Base-by-base conservation (phyloP, 208 protist species). In the Strigomonas oncopelti region DNA sequence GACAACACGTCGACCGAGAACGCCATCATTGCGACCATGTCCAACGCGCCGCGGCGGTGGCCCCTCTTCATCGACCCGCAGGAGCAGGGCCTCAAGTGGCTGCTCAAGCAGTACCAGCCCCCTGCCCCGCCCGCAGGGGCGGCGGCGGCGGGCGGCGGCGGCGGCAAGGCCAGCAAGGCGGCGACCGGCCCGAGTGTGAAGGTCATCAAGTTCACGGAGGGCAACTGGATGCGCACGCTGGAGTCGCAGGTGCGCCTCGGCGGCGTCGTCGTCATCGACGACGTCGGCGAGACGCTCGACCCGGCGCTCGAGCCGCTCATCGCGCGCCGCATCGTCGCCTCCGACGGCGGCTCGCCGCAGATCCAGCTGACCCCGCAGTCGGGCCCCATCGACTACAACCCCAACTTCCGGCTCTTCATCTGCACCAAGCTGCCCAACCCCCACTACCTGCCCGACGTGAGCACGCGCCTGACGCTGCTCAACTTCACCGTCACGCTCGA, bases 401-500 rank as follows among this genome's bases (percentile, higher is more conserved):
- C 90, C 56, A 90, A 85, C 74, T 97, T 98, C 78, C 73, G 88
- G 29, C 85, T 98, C 46, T 97, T 98, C 67, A 81, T 99, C 13
- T 98, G 95, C 69, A 98, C 96, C 5, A 97, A 97, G 80, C 77
- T 99, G 61, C 80, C 92, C 25, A 99, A 98, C 78, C 97, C 97
- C 54, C 82, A 94, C 61, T 98, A 98, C 72, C 72, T 97, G 38
- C 97, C 97, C 9, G 96, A 99, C 67, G 89, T 98, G 46, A 97
- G 92, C 80, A 97, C 96, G 25, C 97, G 97, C 65, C 88, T 98
- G 11, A 95, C 93, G 28, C 70, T 99, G 57, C 80, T 99, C 55
- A 99, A 99, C 87, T 99, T 99, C 84, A 98, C 97, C 52, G 95
- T 98, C n/a, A 98, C 97, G 25, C 79, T 88, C 14, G 92, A 96